A percentile compares a stretch with the other conserved stretches of the same genome.
Conservation (phyloP, 768 basidiomycete species). For the Suillus brevipes region DNA sequence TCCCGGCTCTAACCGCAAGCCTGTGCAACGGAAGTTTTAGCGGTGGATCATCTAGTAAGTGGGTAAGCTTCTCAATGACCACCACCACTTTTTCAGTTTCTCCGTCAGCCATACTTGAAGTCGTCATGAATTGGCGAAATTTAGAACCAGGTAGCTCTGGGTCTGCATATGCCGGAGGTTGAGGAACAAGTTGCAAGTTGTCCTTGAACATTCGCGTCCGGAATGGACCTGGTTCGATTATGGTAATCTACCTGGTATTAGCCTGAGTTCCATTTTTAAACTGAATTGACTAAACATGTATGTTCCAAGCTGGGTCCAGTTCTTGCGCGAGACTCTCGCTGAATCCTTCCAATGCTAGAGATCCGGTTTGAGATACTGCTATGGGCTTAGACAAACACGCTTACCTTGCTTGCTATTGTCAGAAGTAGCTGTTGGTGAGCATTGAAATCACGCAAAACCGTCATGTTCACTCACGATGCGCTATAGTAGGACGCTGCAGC, state of each 20-base stretch:
- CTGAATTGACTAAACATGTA: slow-evolving; percentile 21
- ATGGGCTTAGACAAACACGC: neutral
- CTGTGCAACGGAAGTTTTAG: slow-evolving; percentile 22
- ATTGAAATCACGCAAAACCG: neutral
- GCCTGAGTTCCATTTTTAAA: neutral
- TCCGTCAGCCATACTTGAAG: neutral
- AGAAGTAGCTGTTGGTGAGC: neutral
- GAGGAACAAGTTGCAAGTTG: neutral
- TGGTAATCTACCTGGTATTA: slow-evolving; percentile 3
- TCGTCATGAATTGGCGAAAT: neutral
- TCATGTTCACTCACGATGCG: slow-evolving; percentile 23
- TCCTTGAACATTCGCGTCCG: neutral
- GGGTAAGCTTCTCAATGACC: slow-evolving; percentile 20
- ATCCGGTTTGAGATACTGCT: neutral
- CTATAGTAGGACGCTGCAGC: slow-evolving; percentile 23
- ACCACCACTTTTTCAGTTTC: slow-evolving; percentile 23
- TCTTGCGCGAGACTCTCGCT: slow-evolving; percentile 26
- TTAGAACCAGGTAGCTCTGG: slow-evolving; percentile 11
- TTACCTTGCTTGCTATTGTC: slow-evolving; percentile 10
- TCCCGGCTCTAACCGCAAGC: neutral
- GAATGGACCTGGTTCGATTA: slow-evolving; percentile 19
- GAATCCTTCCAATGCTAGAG: slow-evolving; percentile 31
- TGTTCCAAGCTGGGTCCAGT: slow-evolving; percentile 30
- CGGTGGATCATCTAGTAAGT: slow-evolving; percentile 24
- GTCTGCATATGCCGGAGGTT: slow-evolving; percentile 19